Conservation (phyloP, 2,329 filamentous ascomycete genomes). For the Lachnellula occidentalis region DNA sequence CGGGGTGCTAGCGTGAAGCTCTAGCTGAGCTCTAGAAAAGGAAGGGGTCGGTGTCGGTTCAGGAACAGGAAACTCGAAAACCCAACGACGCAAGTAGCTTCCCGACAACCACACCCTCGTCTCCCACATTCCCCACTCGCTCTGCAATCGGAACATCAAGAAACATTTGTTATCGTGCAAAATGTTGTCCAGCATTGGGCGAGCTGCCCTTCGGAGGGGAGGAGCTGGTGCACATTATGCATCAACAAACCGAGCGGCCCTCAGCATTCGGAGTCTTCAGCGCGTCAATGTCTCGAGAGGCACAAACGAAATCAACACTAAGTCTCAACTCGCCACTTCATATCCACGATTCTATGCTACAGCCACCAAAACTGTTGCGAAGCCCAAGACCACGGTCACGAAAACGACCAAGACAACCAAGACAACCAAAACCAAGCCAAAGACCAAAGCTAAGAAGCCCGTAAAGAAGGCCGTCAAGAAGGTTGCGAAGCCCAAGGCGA, state of each 20-base stretch:
- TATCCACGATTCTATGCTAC: constrained; percentile 22
- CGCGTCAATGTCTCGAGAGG: constrained; percentile 19
- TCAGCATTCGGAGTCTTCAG: constrained; percentile 20
- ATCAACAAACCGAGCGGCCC: constrained; percentile 24
- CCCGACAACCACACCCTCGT: not conserved
- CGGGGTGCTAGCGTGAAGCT: not conserved
- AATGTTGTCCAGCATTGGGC: constrained; percentile 32
- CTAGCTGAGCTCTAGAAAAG: constrained; percentile 8
- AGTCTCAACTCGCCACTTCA: constrained; percentile 4
- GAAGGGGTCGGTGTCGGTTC: constrained; percentile 13
- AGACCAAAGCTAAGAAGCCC: not conserved
- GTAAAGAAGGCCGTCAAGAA: constrained; percentile 1
- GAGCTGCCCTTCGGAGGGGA: constrained; percentile 27
- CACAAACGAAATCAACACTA: constrained; percentile 9
- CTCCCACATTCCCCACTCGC: constrained; percentile 6
- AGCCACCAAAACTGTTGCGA: constrained; percentile 17
- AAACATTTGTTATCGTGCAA: constrained; percentile 1
- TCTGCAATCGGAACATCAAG: constrained; percentile 2
- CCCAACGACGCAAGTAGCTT: not conserved
- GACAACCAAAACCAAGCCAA: constrained; percentile 2
- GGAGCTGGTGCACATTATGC: constrained; percentile 13
- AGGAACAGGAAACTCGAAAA: not conserved
- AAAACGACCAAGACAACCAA: constrained; percentile 2
- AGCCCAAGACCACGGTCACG: constrained; percentile 2
- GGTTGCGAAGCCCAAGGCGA: constrained; percentile 12